Evolutionary conservation across 352 stramenopile species (phyloP).

Genomic region (Pythium myriotylum): DNA sequence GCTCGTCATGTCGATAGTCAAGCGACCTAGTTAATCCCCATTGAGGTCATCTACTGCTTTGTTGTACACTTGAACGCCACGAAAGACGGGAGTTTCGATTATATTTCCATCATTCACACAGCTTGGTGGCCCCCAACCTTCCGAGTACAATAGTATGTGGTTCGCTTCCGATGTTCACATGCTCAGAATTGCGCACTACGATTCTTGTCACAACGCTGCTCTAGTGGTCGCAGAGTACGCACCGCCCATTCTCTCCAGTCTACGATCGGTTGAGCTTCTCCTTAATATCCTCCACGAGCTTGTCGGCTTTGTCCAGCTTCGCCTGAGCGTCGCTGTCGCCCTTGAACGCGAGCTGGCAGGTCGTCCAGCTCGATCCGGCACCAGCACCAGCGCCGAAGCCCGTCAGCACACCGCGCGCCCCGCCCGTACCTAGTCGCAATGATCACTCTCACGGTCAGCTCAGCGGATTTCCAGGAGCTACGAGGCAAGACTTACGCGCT

Average conservation of each 20-base stretch:
- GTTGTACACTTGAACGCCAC: neutral
- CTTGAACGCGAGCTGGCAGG: constrained; percentile 82
- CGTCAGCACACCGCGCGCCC: constrained; percentile 62
- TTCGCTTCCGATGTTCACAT: no score
- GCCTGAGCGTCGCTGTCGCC: constrained; percentile 66
- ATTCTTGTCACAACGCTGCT: neutral
- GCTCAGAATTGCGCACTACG: no score
- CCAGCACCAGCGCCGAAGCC: constrained; percentile 72
- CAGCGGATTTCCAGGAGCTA: no score
- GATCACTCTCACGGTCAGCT: neutral
- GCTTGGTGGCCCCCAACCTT: neutral
- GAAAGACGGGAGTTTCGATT: constrained; percentile 12
- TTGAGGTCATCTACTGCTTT: constrained; percentile 24
- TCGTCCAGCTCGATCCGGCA: constrained; percentile 84
- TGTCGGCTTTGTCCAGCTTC: constrained; percentile 74
- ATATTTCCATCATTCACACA: constrained; percentile 11
- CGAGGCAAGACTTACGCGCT: constrained; percentile 54
- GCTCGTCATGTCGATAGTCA: constrained; percentile 55
- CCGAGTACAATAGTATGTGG: neutral
- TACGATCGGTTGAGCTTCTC: constrained; percentile 45
- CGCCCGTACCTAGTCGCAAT: constrained; percentile 52
- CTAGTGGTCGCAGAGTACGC: neutral
- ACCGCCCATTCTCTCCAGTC: neutral
- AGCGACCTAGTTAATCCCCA: constrained; percentile 31
- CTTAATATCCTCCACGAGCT: constrained; percentile 76